Evolutionary conservation across 805 yeast species (phyloP).

Genomic region (Kluyveromyces lactis): DNA sequence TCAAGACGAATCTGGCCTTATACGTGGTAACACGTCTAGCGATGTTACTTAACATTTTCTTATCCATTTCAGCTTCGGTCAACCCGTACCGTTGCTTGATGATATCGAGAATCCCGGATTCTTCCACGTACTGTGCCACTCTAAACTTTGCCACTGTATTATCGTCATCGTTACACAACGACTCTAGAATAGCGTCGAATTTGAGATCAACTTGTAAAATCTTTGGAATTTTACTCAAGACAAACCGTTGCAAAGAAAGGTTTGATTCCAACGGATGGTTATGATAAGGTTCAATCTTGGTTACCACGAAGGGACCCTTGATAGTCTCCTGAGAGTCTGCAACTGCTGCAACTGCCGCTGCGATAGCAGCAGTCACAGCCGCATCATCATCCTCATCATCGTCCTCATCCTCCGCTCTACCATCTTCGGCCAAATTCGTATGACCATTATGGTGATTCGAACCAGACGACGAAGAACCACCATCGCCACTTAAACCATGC

Average conservation of each 20-base stretch:
- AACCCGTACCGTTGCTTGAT: constrained; percentile 25
- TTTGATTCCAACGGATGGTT: constrained; percentile 28
- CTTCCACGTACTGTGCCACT: constrained; percentile 27
- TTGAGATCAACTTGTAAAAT: constrained; percentile 28
- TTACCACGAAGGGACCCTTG: constrained; percentile 28
- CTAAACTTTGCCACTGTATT: constrained; percentile 26
- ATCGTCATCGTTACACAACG: constrained; percentile 24
- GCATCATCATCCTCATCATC: constrained; percentile 6
- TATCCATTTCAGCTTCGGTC: constrained; percentile 24
- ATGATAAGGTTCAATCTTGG: constrained; percentile 29
- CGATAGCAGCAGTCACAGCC: constrained; percentile 27
- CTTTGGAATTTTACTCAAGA: constrained; percentile 27
- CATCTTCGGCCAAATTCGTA: background rate
- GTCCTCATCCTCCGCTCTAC: background rate
- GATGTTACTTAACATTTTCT: constrained; percentile 22
- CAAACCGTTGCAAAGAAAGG: constrained; percentile 23
- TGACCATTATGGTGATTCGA: constrained; percentile 1
- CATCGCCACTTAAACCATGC: background rate
- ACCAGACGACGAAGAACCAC: background rate
- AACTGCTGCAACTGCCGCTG: constrained; percentile 30
- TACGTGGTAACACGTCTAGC: constrained; percentile 30
- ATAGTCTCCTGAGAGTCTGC: constrained; percentile 15
- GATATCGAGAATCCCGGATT: constrained; percentile 26
- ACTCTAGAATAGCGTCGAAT: constrained; percentile 26
- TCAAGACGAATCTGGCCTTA: constrained; percentile 28